phyloP scores from a whole-genome alignment of 1,284 basidiomycete genomes.

The Polyporus tsugae region DNA sequence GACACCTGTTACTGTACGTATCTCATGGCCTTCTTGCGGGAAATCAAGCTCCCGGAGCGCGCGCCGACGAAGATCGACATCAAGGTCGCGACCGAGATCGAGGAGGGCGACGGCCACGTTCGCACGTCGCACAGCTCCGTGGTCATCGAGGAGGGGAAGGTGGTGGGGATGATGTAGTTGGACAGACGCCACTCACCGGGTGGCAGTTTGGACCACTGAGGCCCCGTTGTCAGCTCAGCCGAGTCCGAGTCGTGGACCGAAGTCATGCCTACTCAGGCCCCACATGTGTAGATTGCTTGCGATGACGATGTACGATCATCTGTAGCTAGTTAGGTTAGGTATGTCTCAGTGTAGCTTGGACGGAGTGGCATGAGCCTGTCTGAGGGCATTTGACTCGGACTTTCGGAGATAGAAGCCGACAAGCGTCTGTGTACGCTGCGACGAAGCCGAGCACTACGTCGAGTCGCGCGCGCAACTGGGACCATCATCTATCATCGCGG shows the following conservation, averaged over 20 bases:
- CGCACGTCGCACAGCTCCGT: neutral
- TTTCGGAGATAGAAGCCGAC: too few relatives aligned
- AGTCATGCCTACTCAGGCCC: too few relatives aligned
- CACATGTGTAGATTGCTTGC: too few relatives aligned
- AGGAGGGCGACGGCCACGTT: neutral
- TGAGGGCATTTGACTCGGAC: too few relatives aligned
- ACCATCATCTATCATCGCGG: neutral
- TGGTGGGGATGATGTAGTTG: neutral
- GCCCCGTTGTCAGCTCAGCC: too few relatives aligned
- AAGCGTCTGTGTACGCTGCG: neutral
- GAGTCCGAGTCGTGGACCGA: too few relatives aligned
- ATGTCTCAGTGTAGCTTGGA: too few relatives aligned
- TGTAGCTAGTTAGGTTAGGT: too few relatives aligned
- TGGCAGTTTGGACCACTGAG: too few relatives aligned
- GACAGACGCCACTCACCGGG: neutral
- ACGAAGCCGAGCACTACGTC: neutral
- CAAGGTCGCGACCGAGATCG: slow-evolving; percentile 13
- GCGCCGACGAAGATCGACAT: slow-evolving; percentile 6
- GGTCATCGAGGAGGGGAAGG: neutral
- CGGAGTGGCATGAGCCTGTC: too few relatives aligned
- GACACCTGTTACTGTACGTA: neutral
- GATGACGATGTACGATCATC: too few relatives aligned
- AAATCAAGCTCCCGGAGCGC: neutral
- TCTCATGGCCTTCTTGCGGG: neutral
- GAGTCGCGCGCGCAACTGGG: too few relatives aligned